Conservation (phyloP, 495 filamentous ascomycete genomes). For the Penicillium manginii region DNA sequence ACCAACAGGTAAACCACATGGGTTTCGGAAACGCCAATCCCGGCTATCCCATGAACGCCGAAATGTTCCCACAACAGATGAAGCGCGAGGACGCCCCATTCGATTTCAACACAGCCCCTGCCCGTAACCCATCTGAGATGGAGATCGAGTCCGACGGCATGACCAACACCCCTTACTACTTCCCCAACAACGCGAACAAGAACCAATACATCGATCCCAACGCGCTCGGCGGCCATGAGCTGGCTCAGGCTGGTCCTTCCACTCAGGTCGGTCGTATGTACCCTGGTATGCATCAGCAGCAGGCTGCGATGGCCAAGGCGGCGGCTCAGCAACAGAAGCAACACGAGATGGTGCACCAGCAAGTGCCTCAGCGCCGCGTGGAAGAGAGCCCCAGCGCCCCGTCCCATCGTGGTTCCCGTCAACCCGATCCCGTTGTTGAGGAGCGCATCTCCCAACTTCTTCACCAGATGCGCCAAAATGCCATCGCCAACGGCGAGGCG, state of each 20-base stretch:
- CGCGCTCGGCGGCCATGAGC: constrained; percentile 63
- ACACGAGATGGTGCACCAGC: constrained; percentile 64
- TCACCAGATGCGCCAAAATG: constrained; percentile 78
- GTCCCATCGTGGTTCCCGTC: constrained; percentile 49
- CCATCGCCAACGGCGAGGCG: constrained; percentile 55
- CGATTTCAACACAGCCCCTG: constrained; percentile 61
- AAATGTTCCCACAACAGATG: constrained; percentile 52
- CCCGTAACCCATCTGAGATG: constrained; percentile 56
- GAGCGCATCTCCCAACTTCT: constrained; percentile 85
- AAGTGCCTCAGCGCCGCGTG: constrained; percentile 48
- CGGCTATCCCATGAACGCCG: constrained; percentile 49
- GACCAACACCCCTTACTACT: constrained; percentile 60
- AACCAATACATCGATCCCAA: constrained; percentile 71
- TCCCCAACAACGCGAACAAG: constrained; percentile 41
- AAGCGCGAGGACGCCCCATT: constrained; percentile 53
- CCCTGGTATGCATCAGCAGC: constrained; percentile 91
- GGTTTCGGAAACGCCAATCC: constrained; percentile 54
- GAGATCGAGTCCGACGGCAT: constrained; percentile 61
- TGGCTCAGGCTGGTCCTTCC: constrained; percentile 47
- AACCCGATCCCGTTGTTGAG: constrained; percentile 71
- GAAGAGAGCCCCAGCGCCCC: constrained; percentile 32
- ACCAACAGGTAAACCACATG: constrained; percentile 53
- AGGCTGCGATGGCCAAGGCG: constrained; percentile 79
- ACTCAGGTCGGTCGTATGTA: constrained; percentile 71
- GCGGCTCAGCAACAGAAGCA: constrained; percentile 69